These are phyloP conservation scores for Penicillium glabrum DNA, from an alignment of 2,329 filamentous ascomycete species.

Conservation along the genomic window DNA sequence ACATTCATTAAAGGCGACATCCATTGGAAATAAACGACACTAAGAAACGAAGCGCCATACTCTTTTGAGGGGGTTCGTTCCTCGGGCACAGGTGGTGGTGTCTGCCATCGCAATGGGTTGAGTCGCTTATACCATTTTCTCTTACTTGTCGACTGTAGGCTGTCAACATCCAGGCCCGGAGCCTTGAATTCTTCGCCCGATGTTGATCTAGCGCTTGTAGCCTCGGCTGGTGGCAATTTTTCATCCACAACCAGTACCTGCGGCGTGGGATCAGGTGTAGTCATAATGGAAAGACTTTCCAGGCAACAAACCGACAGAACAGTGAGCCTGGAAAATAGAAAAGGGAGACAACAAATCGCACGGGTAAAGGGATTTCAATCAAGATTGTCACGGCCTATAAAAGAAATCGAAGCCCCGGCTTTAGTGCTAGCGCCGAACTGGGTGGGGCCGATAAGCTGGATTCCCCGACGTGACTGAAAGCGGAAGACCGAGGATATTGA, in stretches of 20 bases:
- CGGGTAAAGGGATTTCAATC: neutral
- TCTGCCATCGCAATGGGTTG: constrained; percentile 48
- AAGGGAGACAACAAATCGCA: neutral
- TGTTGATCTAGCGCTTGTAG: constrained; percentile 12
- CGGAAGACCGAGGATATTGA: neutral
- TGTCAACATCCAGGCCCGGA: constrained; percentile 4
- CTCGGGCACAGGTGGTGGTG: constrained; percentile 56
- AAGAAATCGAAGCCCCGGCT: neutral
- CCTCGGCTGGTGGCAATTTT: constrained; percentile 11
- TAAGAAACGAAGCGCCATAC: constrained; percentile 71
- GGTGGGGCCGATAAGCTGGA: constrained; percentile 5
- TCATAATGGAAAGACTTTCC: neutral
- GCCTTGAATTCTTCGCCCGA: constrained; percentile 15
- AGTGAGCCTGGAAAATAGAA: neutral
- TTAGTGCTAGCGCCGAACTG: neutral
- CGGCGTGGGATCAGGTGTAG: constrained; percentile 12
- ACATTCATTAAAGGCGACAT: constrained; percentile 83
- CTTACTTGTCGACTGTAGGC: constrained; percentile 1
- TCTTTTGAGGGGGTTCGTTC: constrained; percentile 63
- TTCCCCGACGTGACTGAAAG: constrained; percentile 1
- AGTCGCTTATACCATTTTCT: constrained; percentile 41
- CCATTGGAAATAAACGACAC: constrained; percentile 81
- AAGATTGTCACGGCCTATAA: neutral
- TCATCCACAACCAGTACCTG: constrained; percentile 18
- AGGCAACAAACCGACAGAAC: neutral